Evolutionary conservation across 306 rosid genomes (phyloP), one percentile per base, ranked within the genome.

Genomic region (Purshia tridentata): DNA sequence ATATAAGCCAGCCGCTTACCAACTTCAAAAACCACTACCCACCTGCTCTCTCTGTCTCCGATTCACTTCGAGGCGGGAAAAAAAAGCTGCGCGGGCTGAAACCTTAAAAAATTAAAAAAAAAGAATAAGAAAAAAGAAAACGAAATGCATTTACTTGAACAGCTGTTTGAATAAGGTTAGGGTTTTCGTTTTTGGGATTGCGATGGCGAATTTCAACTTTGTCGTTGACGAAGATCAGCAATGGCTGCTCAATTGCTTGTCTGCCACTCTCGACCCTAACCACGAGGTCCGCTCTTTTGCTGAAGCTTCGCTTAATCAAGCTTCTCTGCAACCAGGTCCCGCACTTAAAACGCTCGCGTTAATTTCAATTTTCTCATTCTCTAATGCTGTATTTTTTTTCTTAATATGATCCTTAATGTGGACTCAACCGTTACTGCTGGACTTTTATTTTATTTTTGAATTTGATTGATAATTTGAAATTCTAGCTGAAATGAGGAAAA

Each of bases 301-400:
- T 6, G 97, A 94, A 83, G 83, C 97, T 40, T 94, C 96, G n/a
- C 91, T 94, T 60, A 81, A 87, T 78, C 99, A 94, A 68, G 99
- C 96, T 41, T 87, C 97, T 76, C 91, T 76, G 22, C 99, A 87
- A 73, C 89, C 96, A 88, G 99, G 97, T 94, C 55, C 78, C 15
- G 20, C 54, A 50, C 41, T 35, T 65, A 4, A 68, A 16, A 44
- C 1, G 51, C 23, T 70, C 15, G 18, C 52, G 58, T 45, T 10
- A 8, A n/a, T 8, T 53, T 35, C 72, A 1, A 15, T 23, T 68
- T 45, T 41, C 54, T 18, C 53, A 20, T 35, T 18, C 56, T 41
- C 5, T 4, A 47, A 10, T 19, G 63, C 37, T 58, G 8, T 11
- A 4, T 12, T 72, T 70, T 72, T 70, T 45, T 4, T 23, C 20